These are phyloP conservation scores for Ramaria rubella DNA, from an alignment of 768 basidiomycete species.

Conservation along the genomic window DNA sequence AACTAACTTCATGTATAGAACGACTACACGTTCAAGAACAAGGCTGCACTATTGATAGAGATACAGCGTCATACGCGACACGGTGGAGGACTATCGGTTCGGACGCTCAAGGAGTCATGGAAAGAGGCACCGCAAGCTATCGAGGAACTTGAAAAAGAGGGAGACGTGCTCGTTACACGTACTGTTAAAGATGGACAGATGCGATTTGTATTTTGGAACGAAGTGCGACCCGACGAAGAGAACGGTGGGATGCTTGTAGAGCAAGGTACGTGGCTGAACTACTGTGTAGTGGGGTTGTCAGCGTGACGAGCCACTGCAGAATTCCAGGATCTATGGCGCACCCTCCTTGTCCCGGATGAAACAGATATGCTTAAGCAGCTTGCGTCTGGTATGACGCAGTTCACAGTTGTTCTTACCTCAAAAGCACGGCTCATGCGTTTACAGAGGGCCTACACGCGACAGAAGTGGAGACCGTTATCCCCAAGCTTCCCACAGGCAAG, in stretches of 20 bases:
- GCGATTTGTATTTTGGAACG: constrained; percentile 87
- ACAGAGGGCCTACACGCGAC: constrained; percentile 79
- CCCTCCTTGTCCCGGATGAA: constrained; percentile 76
- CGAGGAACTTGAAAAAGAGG: constrained; percentile 85
- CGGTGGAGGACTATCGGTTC: constrained; percentile 80
- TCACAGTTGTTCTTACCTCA: background rate
- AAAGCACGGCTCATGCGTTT: background rate
- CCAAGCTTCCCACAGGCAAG: constrained; percentile 52
- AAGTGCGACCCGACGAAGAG: constrained; percentile 72
- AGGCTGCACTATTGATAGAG: constrained; percentile 75
- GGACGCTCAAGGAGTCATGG: constrained; percentile 86
- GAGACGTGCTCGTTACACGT: constrained; percentile 82
- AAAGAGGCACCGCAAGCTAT: constrained; percentile 78
- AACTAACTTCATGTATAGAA: constrained; percentile 43
- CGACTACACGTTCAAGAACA: constrained; percentile 80
- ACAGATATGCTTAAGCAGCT: constrained; percentile 76
- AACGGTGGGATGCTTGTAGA: constrained; percentile 67
- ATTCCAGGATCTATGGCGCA: constrained; percentile 84
- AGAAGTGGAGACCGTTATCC: constrained; percentile 50
- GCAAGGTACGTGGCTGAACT: constrained; percentile 48
- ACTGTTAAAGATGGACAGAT: constrained; percentile 77
- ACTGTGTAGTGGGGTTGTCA: background rate
- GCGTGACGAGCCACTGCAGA: constrained; percentile 39
- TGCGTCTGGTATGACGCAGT: constrained; percentile 48
- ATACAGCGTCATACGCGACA: constrained; percentile 80